Percentiles rank a stretch among this genome's conserved stretches.
These are phyloP conservation scores for Excoecaria cochinchinensis DNA, from an alignment of 345 rosid genomes.

Conservation along the genomic window DNA sequence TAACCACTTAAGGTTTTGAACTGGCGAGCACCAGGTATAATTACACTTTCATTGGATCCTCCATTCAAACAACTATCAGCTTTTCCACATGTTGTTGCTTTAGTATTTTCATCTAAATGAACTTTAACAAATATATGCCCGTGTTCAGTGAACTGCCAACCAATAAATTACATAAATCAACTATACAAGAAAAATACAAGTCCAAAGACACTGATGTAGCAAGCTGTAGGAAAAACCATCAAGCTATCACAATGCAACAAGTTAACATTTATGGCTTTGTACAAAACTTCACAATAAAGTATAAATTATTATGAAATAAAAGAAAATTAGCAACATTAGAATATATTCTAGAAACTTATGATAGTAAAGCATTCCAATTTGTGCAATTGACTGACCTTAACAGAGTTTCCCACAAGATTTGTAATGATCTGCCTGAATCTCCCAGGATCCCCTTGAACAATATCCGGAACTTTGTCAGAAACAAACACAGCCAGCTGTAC, in stretches of 20 bases:
- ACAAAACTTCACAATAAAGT: too few species aligned
- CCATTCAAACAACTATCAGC: constrained; percentile 47
- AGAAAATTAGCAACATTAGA: background rate
- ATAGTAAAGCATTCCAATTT: background rate
- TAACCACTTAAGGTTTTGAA: constrained; percentile 82
- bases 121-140: constrained; percentile 95
- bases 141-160: constrained; percentile 81
- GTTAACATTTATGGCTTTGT: too few species aligned
- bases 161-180: constrained; percentile 11
- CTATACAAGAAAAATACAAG: background rate
- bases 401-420: constrained; percentile 95
- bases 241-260: too few species aligned
- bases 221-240: too few species aligned
- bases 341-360: background rate
- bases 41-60: constrained; percentile 43
- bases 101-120: constrained; percentile 62
- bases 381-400: constrained; percentile 58
- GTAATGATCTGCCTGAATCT: constrained; percentile 94
- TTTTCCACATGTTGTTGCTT: constrained; percentile 37
- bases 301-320: background rate
- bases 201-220: background rate
- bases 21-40: constrained; percentile 25
- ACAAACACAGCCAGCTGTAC: constrained; percentile 87
- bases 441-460: constrained; percentile 88
- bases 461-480: constrained; percentile 85